These are phyloP conservation scores for Cryptococcus sp. DNA, from an alignment of 1,284 basidiomycete genomes.

Conservation along the genomic window DNA sequence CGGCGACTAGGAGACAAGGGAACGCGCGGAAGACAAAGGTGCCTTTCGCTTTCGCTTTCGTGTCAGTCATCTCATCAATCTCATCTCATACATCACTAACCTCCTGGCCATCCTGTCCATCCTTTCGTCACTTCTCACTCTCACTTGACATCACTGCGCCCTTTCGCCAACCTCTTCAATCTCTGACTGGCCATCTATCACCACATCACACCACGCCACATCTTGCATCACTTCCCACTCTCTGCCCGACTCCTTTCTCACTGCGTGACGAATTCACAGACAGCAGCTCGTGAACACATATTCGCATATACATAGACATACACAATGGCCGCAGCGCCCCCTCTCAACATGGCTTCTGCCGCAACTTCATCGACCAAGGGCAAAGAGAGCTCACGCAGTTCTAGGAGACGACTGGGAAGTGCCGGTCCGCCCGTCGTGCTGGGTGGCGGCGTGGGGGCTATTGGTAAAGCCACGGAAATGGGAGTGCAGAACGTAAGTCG, in stretches of 20 bases:
- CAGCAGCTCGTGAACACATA: too few species aligned
- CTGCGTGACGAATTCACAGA: not conserved
- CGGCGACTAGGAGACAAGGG: too few species aligned
- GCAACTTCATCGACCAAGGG: conserved; percentile 3
- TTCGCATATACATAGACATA: not conserved
- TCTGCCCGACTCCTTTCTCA: not conserved
- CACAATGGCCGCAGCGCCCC: conserved; percentile 1
- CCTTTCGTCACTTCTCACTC: too few species aligned
- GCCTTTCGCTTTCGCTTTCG: too few species aligned
- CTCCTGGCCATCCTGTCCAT: too few species aligned
- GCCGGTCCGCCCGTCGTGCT: conserved; percentile 30
- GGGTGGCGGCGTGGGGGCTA: conserved; percentile 41
- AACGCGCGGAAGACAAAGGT: too few species aligned
- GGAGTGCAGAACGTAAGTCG: conserved; percentile 19
- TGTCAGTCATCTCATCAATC: too few species aligned
- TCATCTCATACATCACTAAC: too few species aligned
- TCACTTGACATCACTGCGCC: too few species aligned
- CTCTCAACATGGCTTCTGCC: conserved; percentile 9
- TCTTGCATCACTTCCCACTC: not conserved
- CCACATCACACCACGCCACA: not conserved
- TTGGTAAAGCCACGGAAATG: conserved; percentile 25
- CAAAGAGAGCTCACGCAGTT: conserved; percentile 13
- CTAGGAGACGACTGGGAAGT: conserved; percentile 23
- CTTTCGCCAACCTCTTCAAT: too few species aligned
- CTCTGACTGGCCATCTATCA: not conserved